phyloP scores from a whole-genome alignment of 1,139 yeast species.

The Geotrichum fermentans region DNA sequence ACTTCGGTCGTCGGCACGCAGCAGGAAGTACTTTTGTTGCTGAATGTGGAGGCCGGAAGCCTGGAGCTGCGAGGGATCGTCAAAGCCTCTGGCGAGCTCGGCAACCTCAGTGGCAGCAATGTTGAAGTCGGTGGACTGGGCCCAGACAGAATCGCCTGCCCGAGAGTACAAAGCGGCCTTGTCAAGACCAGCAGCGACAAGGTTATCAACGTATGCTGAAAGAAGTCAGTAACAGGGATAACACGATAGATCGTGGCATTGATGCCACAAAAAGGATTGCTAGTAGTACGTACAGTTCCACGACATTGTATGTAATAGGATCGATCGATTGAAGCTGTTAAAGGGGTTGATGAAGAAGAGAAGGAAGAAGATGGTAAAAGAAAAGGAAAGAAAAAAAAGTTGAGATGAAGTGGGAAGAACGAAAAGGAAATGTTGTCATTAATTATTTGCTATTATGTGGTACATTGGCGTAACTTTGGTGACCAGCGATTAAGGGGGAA shows the following conservation, averaged over 20 bases:
- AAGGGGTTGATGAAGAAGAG: background rate
- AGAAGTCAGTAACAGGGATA: conserved; percentile 10
- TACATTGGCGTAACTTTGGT: background rate
- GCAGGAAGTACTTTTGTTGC: conserved; percentile 80
- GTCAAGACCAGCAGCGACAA: conserved; percentile 79
- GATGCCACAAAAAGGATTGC: too few species aligned
- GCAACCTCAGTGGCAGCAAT: conserved; percentile 63
- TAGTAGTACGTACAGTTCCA: conserved; percentile 21
- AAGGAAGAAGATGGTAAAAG: too few species aligned
- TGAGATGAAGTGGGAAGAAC: too few species aligned
- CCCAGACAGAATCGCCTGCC: conserved; percentile 96
- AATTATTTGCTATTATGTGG: background rate
- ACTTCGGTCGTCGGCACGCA: conserved; percentile 88
- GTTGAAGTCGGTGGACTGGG: conserved; percentile 66
- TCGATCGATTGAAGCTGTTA: background rate
- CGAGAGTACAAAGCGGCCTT: conserved; percentile 88
- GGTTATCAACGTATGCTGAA: conserved; percentile 87
- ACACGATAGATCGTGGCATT: background rate
- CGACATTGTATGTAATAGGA: conserved; percentile 16
- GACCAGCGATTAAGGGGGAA: background rate
- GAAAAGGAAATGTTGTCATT: conserved; percentile 10
- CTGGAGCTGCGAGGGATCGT: conserved; percentile 72
- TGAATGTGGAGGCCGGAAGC: conserved; percentile 80
- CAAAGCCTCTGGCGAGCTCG: conserved; percentile 73
- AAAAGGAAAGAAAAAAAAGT: too few species aligned